Percentiles rank a stretch among this genome's conserved stretches.
These are phyloP conservation scores for Saccharum hybrid DNA, from an alignment of 202 grass and related monocot genomes.

Conservation along the genomic window DNA sequence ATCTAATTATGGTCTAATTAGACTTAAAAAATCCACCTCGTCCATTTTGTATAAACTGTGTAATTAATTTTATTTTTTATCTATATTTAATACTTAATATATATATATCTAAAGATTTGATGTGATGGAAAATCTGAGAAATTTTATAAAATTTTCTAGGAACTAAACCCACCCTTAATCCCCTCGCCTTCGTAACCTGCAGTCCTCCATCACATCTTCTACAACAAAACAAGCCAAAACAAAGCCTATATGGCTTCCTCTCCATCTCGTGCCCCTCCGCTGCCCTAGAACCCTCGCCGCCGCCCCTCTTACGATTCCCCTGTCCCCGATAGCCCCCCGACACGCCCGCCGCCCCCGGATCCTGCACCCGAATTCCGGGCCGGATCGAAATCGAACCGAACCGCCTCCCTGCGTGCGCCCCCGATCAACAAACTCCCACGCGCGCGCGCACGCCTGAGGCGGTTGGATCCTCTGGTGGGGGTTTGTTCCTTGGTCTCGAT, in stretches of 20 bases:
- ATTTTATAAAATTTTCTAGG: too few species aligned
- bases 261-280: constrained; percentile 38
- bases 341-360: constrained; percentile 14
- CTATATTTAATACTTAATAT: too few species aligned
- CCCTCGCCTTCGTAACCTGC: neutral
- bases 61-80: too few species aligned
- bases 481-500: neutral
- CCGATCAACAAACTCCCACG: constrained; percentile 27
- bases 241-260: constrained; percentile 25
- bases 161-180: neutral
- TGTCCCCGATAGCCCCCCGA: constrained; percentile 14
- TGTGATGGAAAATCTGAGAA: too few species aligned
- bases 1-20: too few species aligned
- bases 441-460: neutral
- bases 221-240: neutral
- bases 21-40: too few species aligned
- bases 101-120: too few species aligned
- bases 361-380: neutral
- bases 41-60: too few species aligned
- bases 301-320: constrained; percentile 13
- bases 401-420: neutral
- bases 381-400: constrained; percentile 33
- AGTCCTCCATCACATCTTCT: neutral
- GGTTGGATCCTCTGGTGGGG: constrained; percentile 23
- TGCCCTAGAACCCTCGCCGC: constrained; percentile 53